Conservation (phyloP, 1,284 basidiomycete species). For the Ganoderma sinense region DNA sequence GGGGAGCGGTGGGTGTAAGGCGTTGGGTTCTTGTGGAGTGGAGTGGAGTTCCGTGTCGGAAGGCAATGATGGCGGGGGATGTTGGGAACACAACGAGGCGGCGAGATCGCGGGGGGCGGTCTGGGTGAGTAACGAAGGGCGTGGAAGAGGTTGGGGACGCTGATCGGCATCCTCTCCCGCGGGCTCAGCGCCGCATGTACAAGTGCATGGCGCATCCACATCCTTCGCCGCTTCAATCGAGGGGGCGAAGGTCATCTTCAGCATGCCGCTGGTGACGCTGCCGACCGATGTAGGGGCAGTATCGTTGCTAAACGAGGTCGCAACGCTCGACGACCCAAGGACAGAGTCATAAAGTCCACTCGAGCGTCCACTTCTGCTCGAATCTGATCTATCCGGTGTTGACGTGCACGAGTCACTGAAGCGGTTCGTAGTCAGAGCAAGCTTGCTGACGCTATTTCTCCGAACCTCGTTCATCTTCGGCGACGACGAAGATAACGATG, state of each 20-base stretch:
- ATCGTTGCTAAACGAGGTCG: slow-evolving; percentile 33
- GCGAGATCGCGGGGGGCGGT: slow-evolving; percentile 56
- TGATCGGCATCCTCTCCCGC: slow-evolving; percentile 9
- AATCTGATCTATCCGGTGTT: slow-evolving; percentile 36
- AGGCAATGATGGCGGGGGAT: slow-evolving; percentile 29
- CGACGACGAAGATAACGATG: slow-evolving; percentile 26
- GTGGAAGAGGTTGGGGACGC: slow-evolving; percentile 30
- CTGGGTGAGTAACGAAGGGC: slow-evolving; percentile 72
- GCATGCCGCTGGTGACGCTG: slow-evolving; percentile 37
- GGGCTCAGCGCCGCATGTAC: slow-evolving; percentile 24
- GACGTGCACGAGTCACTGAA: slow-evolving; percentile 22
- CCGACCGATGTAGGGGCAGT: slow-evolving; percentile 45
- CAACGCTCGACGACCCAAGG: slow-evolving; percentile 36
- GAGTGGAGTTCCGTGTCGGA: slow-evolving; percentile 24
- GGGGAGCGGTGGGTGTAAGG: slow-evolving; percentile 42
- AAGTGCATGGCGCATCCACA: slow-evolving; percentile 13
- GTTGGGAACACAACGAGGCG: slow-evolving; percentile 40
- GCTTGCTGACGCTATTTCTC: slow-evolving; percentile 23
- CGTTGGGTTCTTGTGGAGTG: slow-evolving; percentile 19
- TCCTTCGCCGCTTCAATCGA: slow-evolving; percentile 19
- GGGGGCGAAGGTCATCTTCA: slow-evolving; percentile 33
- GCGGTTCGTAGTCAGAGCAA: slow-evolving; percentile 20
- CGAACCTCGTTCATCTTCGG: slow-evolving; percentile 26
- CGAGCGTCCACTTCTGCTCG: slow-evolving; percentile 34
- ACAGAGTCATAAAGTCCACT: slow-evolving; percentile 24